Percentiles rank a stretch among this genome's conserved stretches.
Evolutionary conservation across 441 rosid genomes (phyloP).

Genomic region (Jatropha podagrica): DNA sequence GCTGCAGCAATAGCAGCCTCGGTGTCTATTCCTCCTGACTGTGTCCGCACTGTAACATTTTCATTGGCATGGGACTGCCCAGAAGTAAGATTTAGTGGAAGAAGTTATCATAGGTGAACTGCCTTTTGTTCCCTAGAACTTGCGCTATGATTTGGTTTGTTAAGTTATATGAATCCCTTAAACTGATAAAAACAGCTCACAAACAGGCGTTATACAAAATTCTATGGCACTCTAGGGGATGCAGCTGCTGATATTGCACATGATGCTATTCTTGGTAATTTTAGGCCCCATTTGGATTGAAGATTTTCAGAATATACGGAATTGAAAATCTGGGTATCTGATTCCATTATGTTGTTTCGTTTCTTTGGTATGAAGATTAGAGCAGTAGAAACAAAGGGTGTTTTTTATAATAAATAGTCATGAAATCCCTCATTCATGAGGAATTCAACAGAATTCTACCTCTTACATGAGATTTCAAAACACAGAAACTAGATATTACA

Average conservation of each 20-base stretch:
- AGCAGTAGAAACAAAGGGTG: too few species aligned
- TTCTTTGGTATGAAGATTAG: too few species aligned
- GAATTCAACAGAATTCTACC: too few species aligned
- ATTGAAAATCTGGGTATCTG: too few species aligned
- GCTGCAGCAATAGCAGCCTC: slow-evolving; percentile 92
- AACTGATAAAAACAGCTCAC: slow-evolving; percentile 13
- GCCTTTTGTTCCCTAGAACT: neutral
- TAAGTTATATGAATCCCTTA: neutral
- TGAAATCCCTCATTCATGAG: too few species aligned
- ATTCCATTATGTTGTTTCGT: too few species aligned
- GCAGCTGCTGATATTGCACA: slow-evolving; percentile 71
- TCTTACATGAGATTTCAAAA: too few species aligned
- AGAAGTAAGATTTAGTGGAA: slow-evolving; percentile 64
- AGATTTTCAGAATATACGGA: too few species aligned
- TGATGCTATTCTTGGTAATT: slow-evolving; percentile 79
- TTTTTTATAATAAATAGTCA: too few species aligned
- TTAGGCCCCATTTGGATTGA: neutral
- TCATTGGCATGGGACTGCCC: slow-evolving; percentile 93
- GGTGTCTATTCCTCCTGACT: slow-evolving; percentile 46
- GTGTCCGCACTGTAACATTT: slow-evolving; percentile 57
- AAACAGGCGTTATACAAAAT: slow-evolving; percentile 75
- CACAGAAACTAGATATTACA: too few species aligned
- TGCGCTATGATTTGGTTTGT: neutral
- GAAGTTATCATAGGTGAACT: slow-evolving; percentile 64
- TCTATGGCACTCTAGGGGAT: slow-evolving; percentile 68